phyloP scores from a whole-genome alignment of 306 rosid species.

The Arachis hypogaea region DNA sequence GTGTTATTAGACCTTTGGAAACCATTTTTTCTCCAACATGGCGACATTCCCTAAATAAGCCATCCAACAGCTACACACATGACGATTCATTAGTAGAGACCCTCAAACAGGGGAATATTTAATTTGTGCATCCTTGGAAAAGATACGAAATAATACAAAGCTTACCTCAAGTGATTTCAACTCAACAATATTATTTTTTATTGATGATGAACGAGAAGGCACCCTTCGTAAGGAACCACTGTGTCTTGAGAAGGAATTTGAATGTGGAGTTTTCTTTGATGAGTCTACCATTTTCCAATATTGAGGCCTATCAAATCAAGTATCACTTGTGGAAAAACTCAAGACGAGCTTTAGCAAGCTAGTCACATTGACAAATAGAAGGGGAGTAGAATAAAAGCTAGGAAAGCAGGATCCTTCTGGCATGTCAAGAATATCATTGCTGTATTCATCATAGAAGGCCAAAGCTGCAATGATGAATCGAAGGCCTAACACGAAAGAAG shows the following conservation, averaged over 20 bases:
- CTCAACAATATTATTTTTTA: slow-evolving; percentile 63
- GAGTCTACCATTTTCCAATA: slow-evolving; percentile 56
- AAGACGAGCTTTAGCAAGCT: slow-evolving; percentile 1
- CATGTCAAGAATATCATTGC: slow-evolving; percentile 94
- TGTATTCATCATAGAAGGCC: slow-evolving; percentile 88
- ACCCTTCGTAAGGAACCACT: slow-evolving; percentile 53
- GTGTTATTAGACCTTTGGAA: slow-evolving; percentile 72
- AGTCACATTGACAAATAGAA: slow-evolving; percentile 16
- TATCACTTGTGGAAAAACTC: slow-evolving; percentile 33
- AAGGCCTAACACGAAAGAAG: slow-evolving; percentile 71
- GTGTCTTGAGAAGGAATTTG: slow-evolving; percentile 57
- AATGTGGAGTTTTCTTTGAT: slow-evolving; percentile 28
- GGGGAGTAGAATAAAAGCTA: slow-evolving; percentile 57
- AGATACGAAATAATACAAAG: slow-evolving; percentile 4
- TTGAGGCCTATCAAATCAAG: slow-evolving; percentile 44
- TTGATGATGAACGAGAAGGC: slow-evolving; percentile 59
- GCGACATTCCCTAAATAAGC: slow-evolving; percentile 65
- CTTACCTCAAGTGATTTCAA: slow-evolving; percentile 84
- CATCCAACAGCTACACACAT: slow-evolving; percentile 68
- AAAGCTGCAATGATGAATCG: slow-evolving; percentile 71
- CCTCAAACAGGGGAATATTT: not conserved
- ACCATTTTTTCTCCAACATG: slow-evolving; percentile 64
- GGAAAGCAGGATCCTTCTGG: slow-evolving; percentile 95
- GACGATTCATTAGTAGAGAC: slow-evolving; percentile 36
- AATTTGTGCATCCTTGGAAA: slow-evolving; percentile 5